phyloP scores from a whole-genome alignment of 2,329 filamentous ascomycete genomes.

The Fusarium sp. region DNA sequence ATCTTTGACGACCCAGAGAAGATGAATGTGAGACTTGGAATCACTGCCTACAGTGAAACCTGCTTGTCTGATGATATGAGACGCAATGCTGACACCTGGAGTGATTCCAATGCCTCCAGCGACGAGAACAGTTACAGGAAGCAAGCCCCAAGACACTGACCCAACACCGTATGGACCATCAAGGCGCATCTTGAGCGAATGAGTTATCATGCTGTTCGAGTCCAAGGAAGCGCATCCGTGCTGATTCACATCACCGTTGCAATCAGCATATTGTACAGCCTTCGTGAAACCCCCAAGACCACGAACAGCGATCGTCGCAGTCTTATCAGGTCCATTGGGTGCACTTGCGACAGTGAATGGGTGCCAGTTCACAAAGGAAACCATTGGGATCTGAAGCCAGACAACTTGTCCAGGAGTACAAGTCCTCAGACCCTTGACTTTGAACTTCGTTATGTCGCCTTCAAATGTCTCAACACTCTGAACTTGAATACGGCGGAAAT shows the following conservation, averaged over 20 bases:
- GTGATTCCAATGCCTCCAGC: not conserved
- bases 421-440: not conserved
- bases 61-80: not conserved
- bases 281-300: not conserved
- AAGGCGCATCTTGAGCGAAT: not conserved
- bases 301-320: not conserved
- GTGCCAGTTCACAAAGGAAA: not conserved
- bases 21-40: not conserved
- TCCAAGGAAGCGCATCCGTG: not conserved
- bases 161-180: not conserved
- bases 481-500: not conserved
- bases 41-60: fast-evolving
- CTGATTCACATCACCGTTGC: not conserved
- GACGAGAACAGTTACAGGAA: not conserved
- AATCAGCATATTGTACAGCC: not conserved
- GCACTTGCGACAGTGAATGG: not conserved
- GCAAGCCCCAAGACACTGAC: not conserved
- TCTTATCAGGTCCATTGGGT: not conserved
- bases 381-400: not conserved
- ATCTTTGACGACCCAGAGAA: not conserved
- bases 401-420: not conserved
- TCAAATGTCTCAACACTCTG: not conserved
- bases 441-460: not conserved
- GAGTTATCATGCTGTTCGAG: not conserved
- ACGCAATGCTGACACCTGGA: not conserved